Evolutionary conservation across 148 eudicot species (phyloP), one percentile per base, ranked within the genome.

Genomic region (Rhododendron mucronatum): DNA sequence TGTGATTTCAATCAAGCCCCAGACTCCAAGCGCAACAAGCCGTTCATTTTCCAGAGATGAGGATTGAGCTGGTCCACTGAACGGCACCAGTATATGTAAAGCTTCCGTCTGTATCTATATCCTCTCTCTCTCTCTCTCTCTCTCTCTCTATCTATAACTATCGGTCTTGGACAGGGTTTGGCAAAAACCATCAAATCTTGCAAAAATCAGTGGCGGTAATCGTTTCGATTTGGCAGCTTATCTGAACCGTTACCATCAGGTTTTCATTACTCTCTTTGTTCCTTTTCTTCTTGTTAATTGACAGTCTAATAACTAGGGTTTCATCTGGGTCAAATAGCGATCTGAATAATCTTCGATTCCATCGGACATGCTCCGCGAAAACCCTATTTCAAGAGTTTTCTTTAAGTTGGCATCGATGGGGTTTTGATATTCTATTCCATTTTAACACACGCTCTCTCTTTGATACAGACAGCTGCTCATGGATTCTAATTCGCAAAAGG

Each of bases 401-500:
- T 18, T 82, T 82, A 48, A 21, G 84, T 59, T 7, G 48, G 59
- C 50, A 82, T 23, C 28, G 39, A 30, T 8, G 14, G 71, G 47
- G 37, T 80, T 80, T 81, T 81, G 55, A 81, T 37, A 30, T 81
- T 81, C 18, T 14, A 41, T 53, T 81, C n/a, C 57, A 59, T 59
- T 59, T 57, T 57, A 57, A 57, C 63, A 18, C 3, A 16, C 47
- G 21, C 50, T 76, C 28, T 81, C 63, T 53, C 44, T 69, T 33
- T 48, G 30, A 10, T 73, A 1, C 37, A 84, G 39, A 33, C 78
- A 67, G 85, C 76, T 83, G n/a, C 20, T 71, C 41, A 91, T 91
- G 93, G 90, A 91, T 81, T 91, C 93, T 15, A 91, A 91, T 86
- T 88, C 89, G 45, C 89, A 87, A 16, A 87, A 88, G 55, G 87